Conservation (phyloP, 768 basidiomycete genomes). For the Sporobolomyces pararoseus region DNA sequence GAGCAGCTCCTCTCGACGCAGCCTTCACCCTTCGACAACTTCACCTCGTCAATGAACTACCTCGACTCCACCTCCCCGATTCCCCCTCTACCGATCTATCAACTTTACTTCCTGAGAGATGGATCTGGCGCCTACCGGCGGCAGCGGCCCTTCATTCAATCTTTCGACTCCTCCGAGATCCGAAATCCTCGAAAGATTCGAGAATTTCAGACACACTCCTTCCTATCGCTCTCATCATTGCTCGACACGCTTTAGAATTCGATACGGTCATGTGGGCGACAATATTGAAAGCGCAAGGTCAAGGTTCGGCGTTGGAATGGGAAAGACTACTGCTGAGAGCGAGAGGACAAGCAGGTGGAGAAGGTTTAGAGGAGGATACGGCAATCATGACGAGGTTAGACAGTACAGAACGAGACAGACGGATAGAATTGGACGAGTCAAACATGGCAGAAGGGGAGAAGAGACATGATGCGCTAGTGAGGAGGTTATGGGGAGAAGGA, state of each 20-base stretch:
- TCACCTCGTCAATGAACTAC: slow-evolving; percentile 26
- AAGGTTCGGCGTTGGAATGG: slow-evolving; percentile 12
- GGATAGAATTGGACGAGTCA: not conserved
- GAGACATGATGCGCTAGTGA: slow-evolving; percentile 10
- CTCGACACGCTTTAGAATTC: slow-evolving; percentile 28
- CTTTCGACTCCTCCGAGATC: slow-evolving; percentile 14
- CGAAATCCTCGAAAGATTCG: not conserved
- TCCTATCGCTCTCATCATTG: slow-evolving; percentile 30
- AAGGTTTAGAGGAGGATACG: not conserved
- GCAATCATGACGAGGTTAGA: slow-evolving; percentile 7
- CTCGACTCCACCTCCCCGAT: slow-evolving; percentile 17
- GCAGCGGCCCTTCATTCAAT: slow-evolving; percentile 29
- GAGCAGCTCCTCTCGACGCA: slow-evolving; percentile 14
- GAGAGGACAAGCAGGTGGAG: not conserved
- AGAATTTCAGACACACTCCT: slow-evolving; percentile 7
- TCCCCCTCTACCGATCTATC: not conserved
- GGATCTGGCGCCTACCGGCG: slow-evolving; percentile 37
- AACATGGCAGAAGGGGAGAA: not conserved
- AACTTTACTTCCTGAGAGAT: slow-evolving; percentile 21
- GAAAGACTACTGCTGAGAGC: slow-evolving; percentile 2
- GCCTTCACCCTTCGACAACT: slow-evolving; percentile 39
- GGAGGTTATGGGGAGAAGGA: slow-evolving; percentile 11
- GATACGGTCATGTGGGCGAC: slow-evolving; percentile 31
- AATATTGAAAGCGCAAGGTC: not conserved
- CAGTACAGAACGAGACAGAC: not conserved